These are phyloP conservation scores for Xerocomellus dryophilus DNA, from an alignment of 768 basidiomycete species.

Conservation along the genomic window DNA sequence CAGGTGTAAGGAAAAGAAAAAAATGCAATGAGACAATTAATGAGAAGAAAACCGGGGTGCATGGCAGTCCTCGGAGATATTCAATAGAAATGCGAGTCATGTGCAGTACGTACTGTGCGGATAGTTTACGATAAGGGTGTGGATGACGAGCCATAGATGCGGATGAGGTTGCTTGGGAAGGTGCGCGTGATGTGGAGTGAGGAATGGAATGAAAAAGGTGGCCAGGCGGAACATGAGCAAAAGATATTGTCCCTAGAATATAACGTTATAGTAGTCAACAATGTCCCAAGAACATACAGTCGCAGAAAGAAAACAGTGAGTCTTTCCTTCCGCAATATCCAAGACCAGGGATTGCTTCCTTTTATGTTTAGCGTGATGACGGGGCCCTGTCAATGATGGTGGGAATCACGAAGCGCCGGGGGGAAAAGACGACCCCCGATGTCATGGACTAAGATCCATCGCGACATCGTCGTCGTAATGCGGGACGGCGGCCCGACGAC, in stretches of 20 bases:
- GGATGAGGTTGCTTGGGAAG: slow-evolving; percentile 3
- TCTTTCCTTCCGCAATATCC: slow-evolving; percentile 18
- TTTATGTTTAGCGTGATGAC: slow-evolving; percentile 1
- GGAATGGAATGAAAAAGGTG: slow-evolving; percentile 9
- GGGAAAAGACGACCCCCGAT: background rate
- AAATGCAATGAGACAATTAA: slow-evolving; percentile 2
- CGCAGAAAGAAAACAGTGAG: slow-evolving; percentile 12
- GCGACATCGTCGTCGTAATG: slow-evolving; percentile 26
- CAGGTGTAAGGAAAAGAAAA: background rate
- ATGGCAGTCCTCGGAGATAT: slow-evolving; percentile 13
- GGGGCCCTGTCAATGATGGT: slow-evolving; percentile 4
- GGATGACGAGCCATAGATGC: slow-evolving; percentile 29
- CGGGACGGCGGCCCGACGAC: slow-evolving; percentile 15
- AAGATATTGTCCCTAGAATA: slow-evolving; percentile 33
- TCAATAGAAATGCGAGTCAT: slow-evolving; percentile 30
- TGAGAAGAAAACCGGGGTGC: background rate
- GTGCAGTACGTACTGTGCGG: slow-evolving; percentile 29
- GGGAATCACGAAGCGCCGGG: background rate
- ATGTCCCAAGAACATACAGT: slow-evolving; percentile 37
- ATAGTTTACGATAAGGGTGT: slow-evolving; percentile 23
- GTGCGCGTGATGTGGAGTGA: slow-evolving; percentile 6
- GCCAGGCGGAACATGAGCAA: slow-evolving; percentile 26
- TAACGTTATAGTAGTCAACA: slow-evolving; percentile 35
- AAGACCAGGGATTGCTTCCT: slow-evolving; percentile 14
- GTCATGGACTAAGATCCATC: slow-evolving; percentile 43